These are phyloP conservation scores for Termitomyces sp. DNA, from an alignment of 768 basidiomycete species.

Conservation along the genomic window DNA sequence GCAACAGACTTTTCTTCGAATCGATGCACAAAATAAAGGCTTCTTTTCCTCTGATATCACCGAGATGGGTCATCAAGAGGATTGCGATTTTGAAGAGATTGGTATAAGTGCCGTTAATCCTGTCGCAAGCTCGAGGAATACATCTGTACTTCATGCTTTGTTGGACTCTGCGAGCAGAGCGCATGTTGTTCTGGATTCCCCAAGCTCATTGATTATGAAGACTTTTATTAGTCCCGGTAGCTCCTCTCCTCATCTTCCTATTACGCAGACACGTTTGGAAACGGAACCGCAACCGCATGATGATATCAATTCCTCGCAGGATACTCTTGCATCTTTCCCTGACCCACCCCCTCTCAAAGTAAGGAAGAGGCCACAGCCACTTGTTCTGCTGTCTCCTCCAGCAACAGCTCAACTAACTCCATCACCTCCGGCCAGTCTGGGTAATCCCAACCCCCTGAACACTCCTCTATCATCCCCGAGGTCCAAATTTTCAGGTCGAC, in stretches of 20 bases:
- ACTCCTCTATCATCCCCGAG: conserved; percentile 25
- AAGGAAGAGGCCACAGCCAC: conserved; percentile 32
- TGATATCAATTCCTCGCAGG: conserved; percentile 1
- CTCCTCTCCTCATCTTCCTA: conserved; percentile 22
- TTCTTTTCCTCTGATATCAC: neutral
- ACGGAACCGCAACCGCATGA: conserved; percentile 10
- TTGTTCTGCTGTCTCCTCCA: conserved; percentile 27
- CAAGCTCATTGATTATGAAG: conserved; percentile 13
- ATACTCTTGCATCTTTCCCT: conserved; percentile 30
- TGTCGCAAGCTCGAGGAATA: neutral
- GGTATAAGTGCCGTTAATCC: neutral
- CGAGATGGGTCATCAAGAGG: neutral
- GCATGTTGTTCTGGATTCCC: conserved; percentile 15
- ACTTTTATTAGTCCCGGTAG: conserved; percentile 16
- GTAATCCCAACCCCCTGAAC: conserved; percentile 35
- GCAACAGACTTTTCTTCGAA: neutral
- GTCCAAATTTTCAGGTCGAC: conserved; percentile 15
- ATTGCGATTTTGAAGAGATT: neutral
- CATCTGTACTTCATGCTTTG: neutral
- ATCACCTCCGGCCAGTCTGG: conserved; percentile 25
- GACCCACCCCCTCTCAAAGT: conserved; percentile 30
- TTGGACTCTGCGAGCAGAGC: conserved; percentile 10
- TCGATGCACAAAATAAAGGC: neutral
- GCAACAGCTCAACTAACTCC: conserved; percentile 24
- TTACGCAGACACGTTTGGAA: conserved; percentile 1